Evolutionary conservation across 73 alveolate species (phyloP).

Genomic region (Blepharisma japonicum): DNA sequence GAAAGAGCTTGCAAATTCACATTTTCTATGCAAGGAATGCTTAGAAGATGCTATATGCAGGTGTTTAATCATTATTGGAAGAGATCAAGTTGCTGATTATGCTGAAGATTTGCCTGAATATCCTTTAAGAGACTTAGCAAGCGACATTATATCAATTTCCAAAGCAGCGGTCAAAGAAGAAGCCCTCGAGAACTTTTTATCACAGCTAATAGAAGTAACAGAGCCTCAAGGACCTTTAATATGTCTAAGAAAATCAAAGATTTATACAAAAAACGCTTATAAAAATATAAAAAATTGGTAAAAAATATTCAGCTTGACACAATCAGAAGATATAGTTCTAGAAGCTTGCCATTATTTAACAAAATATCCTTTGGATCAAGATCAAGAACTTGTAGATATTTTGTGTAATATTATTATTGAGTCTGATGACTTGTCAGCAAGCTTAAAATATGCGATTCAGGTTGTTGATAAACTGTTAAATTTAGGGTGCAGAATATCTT

Average conservation of each 20-base stretch:
- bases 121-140: constrained; percentile 4
- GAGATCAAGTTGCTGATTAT: constrained; percentile 1
- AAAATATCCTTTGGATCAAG: constrained; percentile 16
- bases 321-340: not conserved
- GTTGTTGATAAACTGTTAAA: not conserved
- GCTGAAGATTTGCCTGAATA: constrained; percentile 5
- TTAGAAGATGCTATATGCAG: constrained; percentile 19
- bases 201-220: too few species aligned
- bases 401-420: not conserved
- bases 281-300: constrained; percentile 9
- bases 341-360: constrained; percentile 27
- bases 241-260: not conserved
- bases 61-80: not conserved
- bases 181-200: not conserved
- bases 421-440: constrained; percentile 3
- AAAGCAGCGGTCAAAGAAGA: not conserved
- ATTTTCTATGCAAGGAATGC: not conserved
- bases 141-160: not conserved
- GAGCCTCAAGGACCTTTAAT: not conserved
- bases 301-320: not conserved
- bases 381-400: constrained; percentile 9
- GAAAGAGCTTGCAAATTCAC: not conserved
- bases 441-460: not conserved
- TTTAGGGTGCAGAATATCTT: not conserved
- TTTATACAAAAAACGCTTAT: not conserved